Conservation (phyloP, 2,329 filamentous ascomycete species). For the Aspergillus alliaceus region DNA sequence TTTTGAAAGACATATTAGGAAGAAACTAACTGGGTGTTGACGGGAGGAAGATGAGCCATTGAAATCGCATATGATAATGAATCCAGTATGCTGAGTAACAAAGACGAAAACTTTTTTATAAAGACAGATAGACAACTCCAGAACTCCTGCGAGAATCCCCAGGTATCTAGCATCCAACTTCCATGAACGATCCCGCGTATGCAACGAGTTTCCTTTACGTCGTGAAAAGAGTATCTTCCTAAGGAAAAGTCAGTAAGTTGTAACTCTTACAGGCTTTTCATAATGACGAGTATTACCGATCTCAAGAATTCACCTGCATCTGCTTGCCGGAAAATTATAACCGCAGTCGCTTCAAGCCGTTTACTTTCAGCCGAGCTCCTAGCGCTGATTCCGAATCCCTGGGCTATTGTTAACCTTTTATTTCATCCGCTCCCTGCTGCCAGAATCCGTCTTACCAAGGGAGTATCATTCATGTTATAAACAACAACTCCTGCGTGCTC, state of each 20-base stretch:
- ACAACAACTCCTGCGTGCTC: constrained; percentile 92
- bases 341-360: constrained; percentile 86
- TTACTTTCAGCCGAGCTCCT: constrained; percentile 79
- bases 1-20: neutral
- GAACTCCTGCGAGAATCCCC: constrained; percentile 23
- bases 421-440: no score
- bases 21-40: neutral
- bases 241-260: constrained; percentile 15
- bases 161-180: constrained; percentile 25
- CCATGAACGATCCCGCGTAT: constrained; percentile 22
- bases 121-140: constrained; percentile 25
- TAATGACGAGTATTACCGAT: constrained; percentile 31
- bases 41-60: neutral
- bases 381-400: constrained; percentile 92
- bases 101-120: constrained; percentile 14
- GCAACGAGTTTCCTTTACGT: constrained; percentile 38
- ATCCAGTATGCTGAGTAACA: neutral
- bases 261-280: neutral
- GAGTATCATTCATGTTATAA: constrained; percentile 87
- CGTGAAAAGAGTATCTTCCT: constrained; percentile 64
- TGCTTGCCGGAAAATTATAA: constrained; percentile 86
- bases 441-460: constrained; percentile 49
- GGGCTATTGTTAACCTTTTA: neutral
- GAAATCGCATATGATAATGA: neutral
- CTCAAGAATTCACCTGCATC: constrained; percentile 94